A percentile compares a stretch with the other conserved stretches of the same genome.
Evolutionary conservation across 2,329 filamentous ascomycete species (phyloP).

Genomic region (Beauveria sp.): DNA sequence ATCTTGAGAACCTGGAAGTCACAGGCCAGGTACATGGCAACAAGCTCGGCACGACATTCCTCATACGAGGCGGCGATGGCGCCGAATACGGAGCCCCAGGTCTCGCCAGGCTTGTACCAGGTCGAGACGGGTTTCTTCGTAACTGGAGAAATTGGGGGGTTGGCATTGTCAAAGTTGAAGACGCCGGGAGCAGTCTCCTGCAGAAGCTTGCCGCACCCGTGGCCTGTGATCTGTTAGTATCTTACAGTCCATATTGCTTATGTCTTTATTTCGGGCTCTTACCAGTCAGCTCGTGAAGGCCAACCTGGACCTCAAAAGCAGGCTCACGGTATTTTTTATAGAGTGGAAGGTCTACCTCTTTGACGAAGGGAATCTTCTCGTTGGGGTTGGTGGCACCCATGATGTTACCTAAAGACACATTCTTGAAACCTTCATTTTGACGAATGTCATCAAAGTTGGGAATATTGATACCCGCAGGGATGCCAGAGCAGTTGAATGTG

Average conservation of each 20-base stretch:
- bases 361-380: conserved; percentile 87
- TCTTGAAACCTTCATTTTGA: conserved; percentile 83
- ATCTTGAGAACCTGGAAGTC: conserved; percentile 85
- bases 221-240: conserved; percentile 39
- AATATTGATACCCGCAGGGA: conserved; percentile 62
- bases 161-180: conserved; percentile 81
- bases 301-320: conserved; percentile 92
- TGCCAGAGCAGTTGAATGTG: conserved; percentile 63
- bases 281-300: conserved; percentile 76
- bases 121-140: conserved; percentile 69
- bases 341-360: conserved; percentile 65
- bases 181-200: conserved; percentile 77
- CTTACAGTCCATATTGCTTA: background rate
- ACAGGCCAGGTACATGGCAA: conserved; percentile 84
- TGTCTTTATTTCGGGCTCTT: conserved; percentile 4
- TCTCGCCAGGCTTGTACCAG: conserved; percentile 93
- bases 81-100: conserved; percentile 89
- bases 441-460: conserved; percentile 71
- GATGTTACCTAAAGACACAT: conserved; percentile 89
- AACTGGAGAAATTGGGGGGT: conserved; percentile 75
- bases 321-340: conserved; percentile 78
- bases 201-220: conserved; percentile 88
- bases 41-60: conserved; percentile 89
- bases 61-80: conserved; percentile 83
- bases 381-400: conserved; percentile 85